Base-by-base conservation (phyloP, 1,284 basidiomycete species). In the Tetrapyrgos nigripes region DNA sequence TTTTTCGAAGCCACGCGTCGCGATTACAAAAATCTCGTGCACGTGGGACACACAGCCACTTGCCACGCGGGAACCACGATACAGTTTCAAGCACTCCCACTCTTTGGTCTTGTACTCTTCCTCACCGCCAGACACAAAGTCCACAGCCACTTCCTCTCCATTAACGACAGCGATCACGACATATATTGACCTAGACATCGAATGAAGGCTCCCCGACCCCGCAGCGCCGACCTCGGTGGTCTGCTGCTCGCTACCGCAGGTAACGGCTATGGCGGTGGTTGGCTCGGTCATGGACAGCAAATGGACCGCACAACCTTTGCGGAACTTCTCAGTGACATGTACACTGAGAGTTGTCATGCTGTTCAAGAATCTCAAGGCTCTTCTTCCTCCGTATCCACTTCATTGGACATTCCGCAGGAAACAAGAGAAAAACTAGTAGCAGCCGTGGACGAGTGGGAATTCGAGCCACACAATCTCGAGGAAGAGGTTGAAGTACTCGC, bases 161-260 rank as follows among this genome's bases (percentile, higher is more conserved):
- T n/a, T 17, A 9, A 5, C 5, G 14, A 8, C 17, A n/a, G 17
- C 37, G 37, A 40, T 4, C 37, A n/a, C 37, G 17, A 40, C 37
- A 11, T 14, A 11, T n/a, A 17, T 40, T n/a, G 4, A 40, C 37
- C 8, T 33, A 33, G 37, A 40, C 21, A 49, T 52, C 44, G 35
- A 57, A 61, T 55, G 52, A 61, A 64, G 43, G 57, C 55, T 58
- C 45, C 68, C 64, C 56, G 75, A 66, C 67, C 93, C 58, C 79
- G 90, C 49, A 93, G 91, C 70, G 92, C 94, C 60, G 94, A 96
- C 71, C 83, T 92, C 43, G 93, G 93, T 26, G 93, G 93, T 40
- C 82, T 96, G 57, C 86, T 88, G 57, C 85, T 93, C 46, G 92
- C 93, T 1, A 83, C 92, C 43, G 81, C 80, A 59, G 84, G 86